These are phyloP conservation scores for Backusella tuberculispora DNA, from an alignment of 192 early-diverging fungal species.

Conservation along the genomic window DNA sequence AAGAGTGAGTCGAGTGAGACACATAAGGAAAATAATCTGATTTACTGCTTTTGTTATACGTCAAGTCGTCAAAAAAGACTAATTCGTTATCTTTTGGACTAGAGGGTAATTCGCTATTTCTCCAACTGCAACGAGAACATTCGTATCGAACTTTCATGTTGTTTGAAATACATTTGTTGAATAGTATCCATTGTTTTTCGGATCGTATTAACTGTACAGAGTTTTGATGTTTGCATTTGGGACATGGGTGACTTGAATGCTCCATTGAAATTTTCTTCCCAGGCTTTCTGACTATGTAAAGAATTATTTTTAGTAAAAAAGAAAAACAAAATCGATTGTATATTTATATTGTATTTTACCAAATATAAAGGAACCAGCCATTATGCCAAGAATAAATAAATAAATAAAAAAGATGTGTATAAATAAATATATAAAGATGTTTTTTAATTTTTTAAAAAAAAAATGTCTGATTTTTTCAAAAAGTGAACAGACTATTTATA, in stretches of 20 bases:
- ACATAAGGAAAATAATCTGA: neutral
- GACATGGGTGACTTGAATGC: neutral
- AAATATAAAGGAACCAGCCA: slow-evolving; percentile 1
- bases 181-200: neutral
- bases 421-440: too few species aligned
- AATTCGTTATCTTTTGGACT: neutral
- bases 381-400: neutral
- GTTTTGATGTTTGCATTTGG: neutral
- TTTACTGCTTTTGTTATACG: too few species aligned
- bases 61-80: neutral
- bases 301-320: too few species aligned
- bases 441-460: too few species aligned
- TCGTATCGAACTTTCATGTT: neutral
- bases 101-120: neutral
- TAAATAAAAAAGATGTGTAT: neutral
- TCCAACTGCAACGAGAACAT: neutral
- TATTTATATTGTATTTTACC: too few species aligned
- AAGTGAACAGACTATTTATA: too few species aligned
- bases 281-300: neutral
- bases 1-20: neutral
- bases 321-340: too few species aligned
- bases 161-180: neutral
- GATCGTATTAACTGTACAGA: slow-evolving; percentile 1
- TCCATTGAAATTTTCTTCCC: neutral
- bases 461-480: too few species aligned